Percentiles rank a stretch among this genome's conserved stretches.
phyloP scores from a whole-genome alignment of 2,329 filamentous ascomycete species.

The Botryotinia convoluta region DNA sequence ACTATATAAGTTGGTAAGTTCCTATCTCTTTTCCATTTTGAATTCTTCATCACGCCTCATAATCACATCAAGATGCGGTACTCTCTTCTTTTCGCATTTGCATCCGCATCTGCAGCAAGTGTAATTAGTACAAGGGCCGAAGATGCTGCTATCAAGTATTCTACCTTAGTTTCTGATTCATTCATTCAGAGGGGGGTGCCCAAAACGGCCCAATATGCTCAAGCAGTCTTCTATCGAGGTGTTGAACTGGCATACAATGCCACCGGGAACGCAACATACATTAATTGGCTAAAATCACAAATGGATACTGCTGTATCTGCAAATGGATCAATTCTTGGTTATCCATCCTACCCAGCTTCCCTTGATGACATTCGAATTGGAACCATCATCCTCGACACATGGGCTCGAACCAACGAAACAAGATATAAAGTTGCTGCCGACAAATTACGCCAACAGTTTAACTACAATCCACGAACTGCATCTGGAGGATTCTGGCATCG shows the following conservation, averaged over 20 bases:
- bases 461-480: constrained; percentile 49
- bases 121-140: neutral
- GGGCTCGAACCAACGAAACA: constrained; percentile 40
- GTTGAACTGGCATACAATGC: constrained; percentile 41
- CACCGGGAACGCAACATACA: constrained; percentile 45
- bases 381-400: constrained; percentile 16
- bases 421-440: constrained; percentile 51
- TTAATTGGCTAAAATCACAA: constrained; percentile 45
- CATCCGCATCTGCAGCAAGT: neutral
- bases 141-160: constrained; percentile 1
- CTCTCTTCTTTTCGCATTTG: constrained; percentile 4
- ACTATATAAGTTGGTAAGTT: neutral
- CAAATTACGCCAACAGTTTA: constrained; percentile 46
- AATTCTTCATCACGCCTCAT: neutral
- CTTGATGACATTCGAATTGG: constrained; percentile 54
- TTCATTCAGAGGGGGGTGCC: constrained; percentile 11
- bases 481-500: constrained; percentile 50
- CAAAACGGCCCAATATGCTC: constrained; percentile 11
- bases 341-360: constrained; percentile 48
- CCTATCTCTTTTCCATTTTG: neutral
- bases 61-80: neutral
- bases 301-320: constrained; percentile 48
- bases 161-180: constrained; percentile 15
- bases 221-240: constrained; percentile 19
- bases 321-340: constrained; percentile 49